Evolutionary conservation across 352 stramenopile species (phyloP), one percentile per base, ranked within the genome.

Genomic region (Globisporangium cederbergense): DNA sequence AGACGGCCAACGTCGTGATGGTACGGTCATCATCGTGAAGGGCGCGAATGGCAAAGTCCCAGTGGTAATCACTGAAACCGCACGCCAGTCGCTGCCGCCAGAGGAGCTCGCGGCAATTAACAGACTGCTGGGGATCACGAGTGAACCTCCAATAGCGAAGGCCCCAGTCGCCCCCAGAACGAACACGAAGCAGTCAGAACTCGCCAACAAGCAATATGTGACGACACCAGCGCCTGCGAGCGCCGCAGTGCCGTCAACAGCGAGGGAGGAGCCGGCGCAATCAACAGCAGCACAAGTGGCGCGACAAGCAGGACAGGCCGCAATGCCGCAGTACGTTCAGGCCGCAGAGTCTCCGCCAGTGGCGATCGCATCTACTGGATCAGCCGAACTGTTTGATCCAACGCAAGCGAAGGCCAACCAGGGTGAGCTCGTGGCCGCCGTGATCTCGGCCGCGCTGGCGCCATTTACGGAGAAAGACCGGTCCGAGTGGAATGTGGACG

Each of bases 71-170:
- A 38, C 43, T 34, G 52, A 62, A 11, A 25, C 14, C 3, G 50
- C 22, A 4, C 42, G 14, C 25, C 38, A 53, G 30, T 5, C 49
- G 28, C 38, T 58, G 18, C 22, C 50, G 5, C 49, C 60, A 0
- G 36, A 66, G 32, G 60, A 66, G 52, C 18, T 60, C 51, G 60
- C 60, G 18, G 60, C 60, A 42, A 66, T 66, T 40, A 66, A 54
- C 60, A 50, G 58, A 28, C 43, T 66, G 7, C 16, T 66, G 34
- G 50, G 40, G 2, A 60, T 66, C 50, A 56, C 58, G 13, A 58
- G 36, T 20, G 10, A 56, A 3, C 30, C 45, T 34, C 30, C 58
- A 30, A 30, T 6, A 10, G 4, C 45, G 30, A 28, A 52, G 9
- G 28, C 7, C 18, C 13, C 25, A 28, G 56, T 3, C 6, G 18